Percentiles rank a stretch among this genome's conserved stretches.
Conservation (phyloP, 2,329 filamentous ascomycete genomes). For the Cladophialophora yegresii region DNA sequence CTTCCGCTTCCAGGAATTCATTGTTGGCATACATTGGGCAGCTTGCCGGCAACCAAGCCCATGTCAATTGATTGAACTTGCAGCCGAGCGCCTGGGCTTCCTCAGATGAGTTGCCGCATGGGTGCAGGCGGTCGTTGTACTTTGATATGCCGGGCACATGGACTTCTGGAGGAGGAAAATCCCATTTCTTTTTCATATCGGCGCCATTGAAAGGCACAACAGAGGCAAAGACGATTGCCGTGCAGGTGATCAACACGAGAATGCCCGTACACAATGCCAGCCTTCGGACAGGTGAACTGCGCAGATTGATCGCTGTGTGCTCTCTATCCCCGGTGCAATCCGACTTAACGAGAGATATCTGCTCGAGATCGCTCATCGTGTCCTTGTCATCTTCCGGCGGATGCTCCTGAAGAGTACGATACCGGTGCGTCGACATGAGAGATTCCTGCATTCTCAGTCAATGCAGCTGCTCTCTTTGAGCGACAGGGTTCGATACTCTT, state of each 20-base stretch:
- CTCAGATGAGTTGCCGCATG: conserved; percentile 4
- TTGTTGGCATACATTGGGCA: conserved; percentile 13
- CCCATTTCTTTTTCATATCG: conserved; percentile 2
- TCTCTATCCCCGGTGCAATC: not conserved
- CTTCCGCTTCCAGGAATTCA: conserved; percentile 3
- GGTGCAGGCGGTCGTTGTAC: conserved; percentile 9
- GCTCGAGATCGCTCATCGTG: not conserved
- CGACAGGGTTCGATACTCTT: not conserved
- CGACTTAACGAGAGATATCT: conserved; percentile 2
- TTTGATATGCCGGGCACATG: conserved; percentile 3
- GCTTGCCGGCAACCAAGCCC: conserved; percentile 4
- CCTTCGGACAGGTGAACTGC: not conserved
- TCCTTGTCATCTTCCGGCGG: conserved; percentile 10
- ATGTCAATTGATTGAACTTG: conserved; percentile 10
- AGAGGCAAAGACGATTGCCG: conserved; percentile 7
- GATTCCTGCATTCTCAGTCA: not conserved
- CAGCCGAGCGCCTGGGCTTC: conserved; percentile 10
- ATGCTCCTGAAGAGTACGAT: not conserved
- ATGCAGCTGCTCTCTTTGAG: no score
- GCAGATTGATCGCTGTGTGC: not conserved
- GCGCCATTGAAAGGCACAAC: conserved; percentile 11
- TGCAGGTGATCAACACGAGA: not conserved
- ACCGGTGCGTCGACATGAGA: not conserved
- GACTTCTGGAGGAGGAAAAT: conserved; percentile 3
- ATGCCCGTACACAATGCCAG: conserved; percentile 3